These are phyloP conservation scores for Penicillium brevicompactum DNA, from an alignment of 2,329 filamentous ascomycete genomes.

Conservation along the genomic window DNA sequence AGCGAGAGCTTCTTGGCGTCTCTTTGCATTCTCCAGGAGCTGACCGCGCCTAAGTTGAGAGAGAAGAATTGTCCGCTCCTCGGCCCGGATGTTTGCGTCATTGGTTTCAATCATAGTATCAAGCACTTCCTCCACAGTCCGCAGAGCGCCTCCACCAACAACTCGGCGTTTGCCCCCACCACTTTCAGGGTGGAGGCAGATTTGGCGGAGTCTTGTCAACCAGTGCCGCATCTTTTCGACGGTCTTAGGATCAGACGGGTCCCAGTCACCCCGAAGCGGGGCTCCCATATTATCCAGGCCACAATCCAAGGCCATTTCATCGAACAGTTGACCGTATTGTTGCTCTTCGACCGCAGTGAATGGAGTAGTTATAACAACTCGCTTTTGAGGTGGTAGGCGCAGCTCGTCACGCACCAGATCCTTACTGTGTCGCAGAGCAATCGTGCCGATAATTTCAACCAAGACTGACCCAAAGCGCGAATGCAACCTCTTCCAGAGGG, in stretches of 20 bases:
- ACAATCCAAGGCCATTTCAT: slow-evolving; percentile 71
- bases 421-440: slow-evolving; percentile 86
- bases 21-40: slow-evolving; percentile 72
- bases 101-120: slow-evolving; percentile 90
- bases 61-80: slow-evolving; percentile 68
- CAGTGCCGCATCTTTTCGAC: slow-evolving; percentile 77
- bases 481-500: slow-evolving; percentile 70
- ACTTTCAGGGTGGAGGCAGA: slow-evolving; percentile 82
- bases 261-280: slow-evolving; percentile 65
- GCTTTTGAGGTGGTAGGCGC: slow-evolving; percentile 76
- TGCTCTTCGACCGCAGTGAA: slow-evolving; percentile 91
- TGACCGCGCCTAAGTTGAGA: slow-evolving; percentile 72
- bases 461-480: slow-evolving; percentile 65
- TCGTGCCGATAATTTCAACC: slow-evolving; percentile 65
- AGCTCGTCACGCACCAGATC: slow-evolving; percentile 77
- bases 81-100: slow-evolving; percentile 64
- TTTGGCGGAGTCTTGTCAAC: slow-evolving; percentile 76
- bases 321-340: slow-evolving; percentile 76
- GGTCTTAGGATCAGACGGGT: slow-evolving; percentile 58
- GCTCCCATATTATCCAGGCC: slow-evolving; percentile 66
- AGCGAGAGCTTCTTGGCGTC: slow-evolving; percentile 66
- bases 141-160: slow-evolving; percentile 66
- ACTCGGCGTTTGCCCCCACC: slow-evolving; percentile 67
- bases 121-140: slow-evolving; percentile 83
- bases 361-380: slow-evolving; percentile 84